These are phyloP conservation scores for Clavaria fumosa DNA, from an alignment of 768 basidiomycete genomes.

Conservation along the genomic window DNA sequence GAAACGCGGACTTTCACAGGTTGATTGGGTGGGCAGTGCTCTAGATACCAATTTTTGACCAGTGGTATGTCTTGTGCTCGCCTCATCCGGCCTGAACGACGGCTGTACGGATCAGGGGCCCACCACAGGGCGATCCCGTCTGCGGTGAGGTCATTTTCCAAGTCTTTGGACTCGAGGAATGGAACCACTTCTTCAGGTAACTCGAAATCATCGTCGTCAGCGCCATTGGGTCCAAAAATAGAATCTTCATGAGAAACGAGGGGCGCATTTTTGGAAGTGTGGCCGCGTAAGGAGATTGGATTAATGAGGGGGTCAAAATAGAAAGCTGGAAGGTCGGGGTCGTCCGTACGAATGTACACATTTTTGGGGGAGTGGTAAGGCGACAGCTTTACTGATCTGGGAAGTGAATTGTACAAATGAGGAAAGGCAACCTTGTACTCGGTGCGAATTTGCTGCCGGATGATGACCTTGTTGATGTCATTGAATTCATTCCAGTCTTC, in stretches of 20 bases:
- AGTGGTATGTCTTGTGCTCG: slow-evolving; percentile 91
- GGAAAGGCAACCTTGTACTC: slow-evolving; percentile 99
- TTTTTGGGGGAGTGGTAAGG: slow-evolving; percentile 91
- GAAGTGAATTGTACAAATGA: slow-evolving; percentile 95
- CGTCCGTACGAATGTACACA: slow-evolving; percentile 97
- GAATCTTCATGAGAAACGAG: slow-evolving; percentile 78
- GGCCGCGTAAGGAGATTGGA: slow-evolving; percentile 85
- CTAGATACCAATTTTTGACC: slow-evolving; percentile 97
- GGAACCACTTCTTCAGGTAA: slow-evolving; percentile 65
- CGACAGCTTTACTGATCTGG: slow-evolving; percentile 84
- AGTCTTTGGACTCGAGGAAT: slow-evolving; percentile 62
- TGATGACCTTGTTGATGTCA: slow-evolving; percentile 98
- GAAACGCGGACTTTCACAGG: slow-evolving; percentile 98
- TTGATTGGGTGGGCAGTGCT: slow-evolving; percentile 93
- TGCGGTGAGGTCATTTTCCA: slow-evolving; percentile 85
- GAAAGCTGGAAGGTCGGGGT: slow-evolving; percentile 98
- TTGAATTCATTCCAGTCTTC: slow-evolving; percentile 99
- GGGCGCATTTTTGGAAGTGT: slow-evolving; percentile 67
- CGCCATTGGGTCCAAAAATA: slow-evolving; percentile 80
- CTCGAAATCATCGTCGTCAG: slow-evolving; percentile 78
- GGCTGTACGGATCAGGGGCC: slow-evolving; percentile 92
- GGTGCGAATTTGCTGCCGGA: slow-evolving; percentile 94
- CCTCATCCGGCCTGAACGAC: slow-evolving; percentile 83
- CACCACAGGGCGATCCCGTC: slow-evolving; percentile 98
- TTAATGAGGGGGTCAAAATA: slow-evolving; percentile 99